Percentiles rank a stretch among this genome's conserved stretches.
phyloP scores from a whole-genome alignment of 2,329 filamentous ascomycete genomes.

The Periconia macrospinosa region DNA sequence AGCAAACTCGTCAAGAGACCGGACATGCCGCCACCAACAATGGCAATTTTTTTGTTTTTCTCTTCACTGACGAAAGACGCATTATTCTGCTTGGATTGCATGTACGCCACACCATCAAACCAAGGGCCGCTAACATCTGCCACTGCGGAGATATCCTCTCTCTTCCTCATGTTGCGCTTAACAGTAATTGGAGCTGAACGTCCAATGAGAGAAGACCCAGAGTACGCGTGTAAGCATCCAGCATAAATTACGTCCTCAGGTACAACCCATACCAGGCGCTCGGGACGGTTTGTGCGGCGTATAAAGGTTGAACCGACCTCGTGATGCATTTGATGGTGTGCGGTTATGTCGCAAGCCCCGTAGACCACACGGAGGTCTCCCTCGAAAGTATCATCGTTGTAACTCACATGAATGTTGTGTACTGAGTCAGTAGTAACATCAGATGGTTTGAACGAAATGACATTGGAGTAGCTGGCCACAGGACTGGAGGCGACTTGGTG shows the following conservation, averaged over 20 bases:
- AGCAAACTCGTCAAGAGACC: slow-evolving; percentile 60
- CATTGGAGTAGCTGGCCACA: slow-evolving; percentile 20
- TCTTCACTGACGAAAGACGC: slow-evolving; percentile 55
- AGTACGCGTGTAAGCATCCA: slow-evolving; percentile 52
- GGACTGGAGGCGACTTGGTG: not conserved
- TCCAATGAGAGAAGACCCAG: slow-evolving; percentile 43
- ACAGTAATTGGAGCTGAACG: slow-evolving; percentile 46
- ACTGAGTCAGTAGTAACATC: slow-evolving; percentile 44
- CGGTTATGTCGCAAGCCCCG: slow-evolving; percentile 46
- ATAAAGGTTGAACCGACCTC: slow-evolving; percentile 45
- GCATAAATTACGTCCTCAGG: slow-evolving; percentile 42
- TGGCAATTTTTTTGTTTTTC: slow-evolving; percentile 63
- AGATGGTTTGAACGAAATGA: slow-evolving; percentile 37
- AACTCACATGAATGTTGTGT: slow-evolving; percentile 54
- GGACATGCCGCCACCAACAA: slow-evolving; percentile 67
- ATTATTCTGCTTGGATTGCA: slow-evolving; percentile 58
- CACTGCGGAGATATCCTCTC: slow-evolving; percentile 51
- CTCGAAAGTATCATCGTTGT: slow-evolving; percentile 43
- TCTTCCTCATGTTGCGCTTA: slow-evolving; percentile 35
- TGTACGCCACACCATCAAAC: slow-evolving; percentile 66
- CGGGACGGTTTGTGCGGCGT: slow-evolving; percentile 41
- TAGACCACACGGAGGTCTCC: slow-evolving; percentile 51
- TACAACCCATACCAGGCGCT: slow-evolving; percentile 53
- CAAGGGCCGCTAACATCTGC: slow-evolving; percentile 61
- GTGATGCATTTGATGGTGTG: slow-evolving; percentile 45